phyloP scores from a whole-genome alignment of 495 filamentous ascomycete species.

The Daldinia grandis region DNA sequence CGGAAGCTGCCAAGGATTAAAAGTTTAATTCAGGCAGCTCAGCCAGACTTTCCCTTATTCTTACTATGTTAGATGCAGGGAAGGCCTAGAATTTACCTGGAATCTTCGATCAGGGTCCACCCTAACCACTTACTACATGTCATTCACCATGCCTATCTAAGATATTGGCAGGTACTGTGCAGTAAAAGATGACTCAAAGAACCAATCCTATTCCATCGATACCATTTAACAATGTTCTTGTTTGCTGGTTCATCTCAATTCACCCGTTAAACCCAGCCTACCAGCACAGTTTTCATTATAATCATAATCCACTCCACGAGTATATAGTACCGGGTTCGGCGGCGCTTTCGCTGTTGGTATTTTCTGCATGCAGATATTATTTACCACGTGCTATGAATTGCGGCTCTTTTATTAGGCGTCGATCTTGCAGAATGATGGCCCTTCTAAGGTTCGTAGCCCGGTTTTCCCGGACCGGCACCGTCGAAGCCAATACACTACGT shows the following conservation, averaged over 20 bases:
- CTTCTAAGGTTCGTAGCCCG: background rate
- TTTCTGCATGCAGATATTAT: slow-evolving; percentile 25
- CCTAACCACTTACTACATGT: background rate
- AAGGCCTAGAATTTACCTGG: background rate
- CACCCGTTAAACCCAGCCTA: background rate
- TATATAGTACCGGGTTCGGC: slow-evolving; percentile 13
- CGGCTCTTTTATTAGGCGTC: slow-evolving; percentile 2
- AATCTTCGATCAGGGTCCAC: slow-evolving; percentile 20
- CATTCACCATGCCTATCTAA: background rate
- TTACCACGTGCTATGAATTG: slow-evolving; percentile 32
- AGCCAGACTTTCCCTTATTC: background rate
- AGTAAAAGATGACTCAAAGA: background rate
- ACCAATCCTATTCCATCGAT: background rate
- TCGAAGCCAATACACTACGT: background rate
- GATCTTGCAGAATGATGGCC: background rate
- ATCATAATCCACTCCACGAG: slow-evolving; percentile 6
- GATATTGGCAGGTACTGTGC: background rate
- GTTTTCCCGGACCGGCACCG: background rate
- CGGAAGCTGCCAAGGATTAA: slow-evolving; percentile 3
- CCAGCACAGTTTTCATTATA: background rate
- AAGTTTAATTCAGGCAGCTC: slow-evolving; percentile 10
- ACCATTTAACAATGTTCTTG: background rate
- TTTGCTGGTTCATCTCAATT: background rate
- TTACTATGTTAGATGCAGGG: background rate
- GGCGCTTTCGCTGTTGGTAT: background rate